A percentile compares a stretch with the other conserved stretches of the same genome.
Evolutionary conservation across 371 early-diverging fungal species (phyloP).

Genomic region (Mortierella sp.): DNA sequence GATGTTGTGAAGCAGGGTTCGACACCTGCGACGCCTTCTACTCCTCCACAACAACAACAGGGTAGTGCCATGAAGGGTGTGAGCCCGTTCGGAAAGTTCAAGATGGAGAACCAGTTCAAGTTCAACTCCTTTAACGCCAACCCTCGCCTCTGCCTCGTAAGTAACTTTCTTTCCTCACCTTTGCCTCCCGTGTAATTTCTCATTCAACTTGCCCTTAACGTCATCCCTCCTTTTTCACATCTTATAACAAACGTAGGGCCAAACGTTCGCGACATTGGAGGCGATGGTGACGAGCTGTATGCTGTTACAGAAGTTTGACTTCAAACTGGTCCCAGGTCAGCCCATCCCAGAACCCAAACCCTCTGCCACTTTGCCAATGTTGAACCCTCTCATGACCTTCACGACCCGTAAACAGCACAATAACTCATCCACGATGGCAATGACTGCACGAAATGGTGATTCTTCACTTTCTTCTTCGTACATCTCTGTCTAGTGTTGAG

Average conservation of each 20-base stretch:
- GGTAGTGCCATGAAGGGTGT: neutral
- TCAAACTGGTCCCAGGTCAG: conserved; percentile 60
- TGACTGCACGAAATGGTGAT: neutral
- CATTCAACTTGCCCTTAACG: neutral
- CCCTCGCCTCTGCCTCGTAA: conserved; percentile 58
- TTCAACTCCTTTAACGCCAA: conserved; percentile 72
- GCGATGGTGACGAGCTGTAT: conserved; percentile 64
- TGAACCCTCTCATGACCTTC: conserved; percentile 20
- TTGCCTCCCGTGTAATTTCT: too few relatives aligned
- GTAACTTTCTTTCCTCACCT: neutral
- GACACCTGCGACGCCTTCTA: neutral
- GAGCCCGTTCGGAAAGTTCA: conserved; percentile 52
- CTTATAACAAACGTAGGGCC: conserved; percentile 22
- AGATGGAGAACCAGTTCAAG: conserved; percentile 42
- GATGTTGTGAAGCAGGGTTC: neutral
- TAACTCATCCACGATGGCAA: neutral
- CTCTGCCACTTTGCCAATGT: conserved; percentile 47
- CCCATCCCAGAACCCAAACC: conserved; percentile 22
- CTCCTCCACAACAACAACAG: neutral
- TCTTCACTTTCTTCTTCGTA: neutral
- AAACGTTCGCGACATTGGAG: conserved; percentile 69
- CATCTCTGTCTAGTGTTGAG: neutral
- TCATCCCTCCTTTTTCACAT: neutral
- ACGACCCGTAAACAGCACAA: neutral
- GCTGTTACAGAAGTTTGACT: conserved; percentile 61